phyloP scores from a whole-genome alignment of 2,329 filamentous ascomycete genomes.

The Claviceps purpurea region DNA sequence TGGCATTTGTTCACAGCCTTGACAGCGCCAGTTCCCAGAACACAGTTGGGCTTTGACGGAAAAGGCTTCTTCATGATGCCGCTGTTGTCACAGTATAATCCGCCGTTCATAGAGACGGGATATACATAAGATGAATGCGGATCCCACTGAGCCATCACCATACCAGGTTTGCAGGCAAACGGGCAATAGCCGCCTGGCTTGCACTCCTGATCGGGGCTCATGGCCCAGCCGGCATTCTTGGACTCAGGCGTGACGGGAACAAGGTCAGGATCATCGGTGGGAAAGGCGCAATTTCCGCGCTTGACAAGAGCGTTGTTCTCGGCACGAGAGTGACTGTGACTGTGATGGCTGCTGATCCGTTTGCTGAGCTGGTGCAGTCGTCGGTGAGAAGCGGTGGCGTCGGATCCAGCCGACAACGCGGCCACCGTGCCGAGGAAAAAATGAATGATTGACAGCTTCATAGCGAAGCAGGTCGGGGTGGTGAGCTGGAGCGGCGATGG shows the following conservation, averaged over 20 bases:
- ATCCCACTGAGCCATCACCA: conserved; percentile 72
- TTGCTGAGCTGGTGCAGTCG: conserved; percentile 27
- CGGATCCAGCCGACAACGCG: conserved; percentile 27
- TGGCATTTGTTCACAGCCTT: conserved; percentile 53
- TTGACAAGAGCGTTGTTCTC: conserved; percentile 28
- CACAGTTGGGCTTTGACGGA: conserved; percentile 52
- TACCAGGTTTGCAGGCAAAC: conserved; percentile 60
- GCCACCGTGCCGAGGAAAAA: conserved; percentile 36
- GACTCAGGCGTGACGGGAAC: conserved; percentile 51
- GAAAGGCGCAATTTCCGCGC: conserved; percentile 50
- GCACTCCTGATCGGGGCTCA: conserved; percentile 63
- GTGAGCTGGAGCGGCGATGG: background rate
- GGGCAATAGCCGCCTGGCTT: conserved; percentile 57
- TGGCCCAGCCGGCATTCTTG: conserved; percentile 63
- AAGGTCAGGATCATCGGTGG: conserved; percentile 46
- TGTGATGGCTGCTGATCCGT: conserved; percentile 15
- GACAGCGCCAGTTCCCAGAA: conserved; percentile 52
- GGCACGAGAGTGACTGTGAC: conserved; percentile 9
- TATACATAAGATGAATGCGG: conserved; percentile 54
- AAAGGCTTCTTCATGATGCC: conserved; percentile 60
- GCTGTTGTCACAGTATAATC: conserved; percentile 54
- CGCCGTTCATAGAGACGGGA: conserved; percentile 63
- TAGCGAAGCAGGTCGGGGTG: conserved; percentile 17
- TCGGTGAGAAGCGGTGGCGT: conserved; percentile 19
- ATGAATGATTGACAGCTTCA: conserved; percentile 40